Base-by-base conservation (phyloP, 768 basidiomycete species). In the Lentinula guzmanii region DNA sequence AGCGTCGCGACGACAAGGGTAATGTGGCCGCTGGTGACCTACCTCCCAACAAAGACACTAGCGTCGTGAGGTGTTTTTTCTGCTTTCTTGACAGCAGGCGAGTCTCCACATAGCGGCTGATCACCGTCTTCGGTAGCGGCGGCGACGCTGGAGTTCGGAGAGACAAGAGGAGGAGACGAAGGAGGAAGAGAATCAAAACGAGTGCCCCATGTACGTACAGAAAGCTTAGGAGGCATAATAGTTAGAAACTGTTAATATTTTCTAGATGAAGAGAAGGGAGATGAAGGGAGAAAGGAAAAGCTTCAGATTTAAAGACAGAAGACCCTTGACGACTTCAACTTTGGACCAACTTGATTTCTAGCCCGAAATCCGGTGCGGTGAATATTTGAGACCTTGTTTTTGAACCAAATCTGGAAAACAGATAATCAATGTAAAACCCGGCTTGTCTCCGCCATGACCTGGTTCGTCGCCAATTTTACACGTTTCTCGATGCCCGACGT, bases 31-130 rank as follows among this genome's bases (percentile, higher is more conserved):
- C 31, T 16, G 31, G 57, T 46, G 60, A 65, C 70, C 4, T 67
- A 90, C 91, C 90, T 91, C 71, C 92, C 91, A 62, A 93, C 86
- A 71, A 93, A 93, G 66, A 93, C 81, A 67, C 89, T 91, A 43
- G 90, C 85, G 65, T 92, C 87, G 70, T 91, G 88, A 60, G 83
- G 80, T 69, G 82, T 76, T 67, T 78, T 83, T 50, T 85, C 76
- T 6, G 75, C 76, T 64, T 68, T 78, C 65, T 69, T 72, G 56
- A 67, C 68, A 51, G 61, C 60, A 39, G 60, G 58, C 35, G 67
- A 52, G 61, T 72, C 70, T 28, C 67, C 62, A 65, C 65, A 56
- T 46, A 65, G 70, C 45, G 63, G 57, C 41, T 62, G 61, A 61
- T 61, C 39, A 59, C 65, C 43, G 24, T 60, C 41, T 61, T 63